A percentile compares a stretch with the other conserved stretches of the same genome.
These are phyloP conservation scores for Penicillium sp. DNA, from an alignment of 2,329 filamentous ascomycete species.

Conservation along the genomic window DNA sequence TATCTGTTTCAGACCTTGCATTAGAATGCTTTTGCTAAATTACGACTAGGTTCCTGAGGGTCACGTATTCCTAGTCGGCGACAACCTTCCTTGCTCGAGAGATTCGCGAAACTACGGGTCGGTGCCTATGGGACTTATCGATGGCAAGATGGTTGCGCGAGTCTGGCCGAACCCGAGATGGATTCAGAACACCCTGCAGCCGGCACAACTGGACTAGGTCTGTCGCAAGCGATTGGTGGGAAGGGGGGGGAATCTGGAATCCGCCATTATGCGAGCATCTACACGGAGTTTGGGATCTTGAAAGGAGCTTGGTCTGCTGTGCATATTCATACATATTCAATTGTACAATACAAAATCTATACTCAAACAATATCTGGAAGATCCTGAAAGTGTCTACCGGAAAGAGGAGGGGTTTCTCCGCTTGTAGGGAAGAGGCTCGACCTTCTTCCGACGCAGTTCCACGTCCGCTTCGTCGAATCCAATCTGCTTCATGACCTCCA, in stretches of 20 bases:
- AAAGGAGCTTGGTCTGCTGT: constrained; percentile 23
- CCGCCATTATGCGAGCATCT: constrained; percentile 15
- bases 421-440: constrained; percentile 63
- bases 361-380: constrained; percentile 21
- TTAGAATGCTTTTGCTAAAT: constrained; percentile 1
- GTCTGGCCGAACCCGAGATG: constrained; percentile 37
- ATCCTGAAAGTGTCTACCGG: constrained; percentile 30
- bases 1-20: not conserved
- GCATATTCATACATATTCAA: constrained; percentile 41
- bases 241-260: no score
- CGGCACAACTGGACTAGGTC: constrained; percentile 22
- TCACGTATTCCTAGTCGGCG: constrained; percentile 86
- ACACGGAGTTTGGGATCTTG: constrained; percentile 28
- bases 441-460: constrained; percentile 75
- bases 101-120: constrained; percentile 87
- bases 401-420: constrained; percentile 50
- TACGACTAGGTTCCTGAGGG: constrained; percentile 69
- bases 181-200: constrained; percentile 36
- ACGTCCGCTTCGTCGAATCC: constrained; percentile 70
- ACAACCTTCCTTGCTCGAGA: constrained; percentile 76
- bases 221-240: constrained; percentile 1
- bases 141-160: constrained; percentile 68
- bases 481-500: constrained; percentile 77
- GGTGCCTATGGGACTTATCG: constrained; percentile 75
- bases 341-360: constrained; percentile 41